phyloP scores from a whole-genome alignment of 257 asterid genomes.

The Solanum chaucha region DNA sequence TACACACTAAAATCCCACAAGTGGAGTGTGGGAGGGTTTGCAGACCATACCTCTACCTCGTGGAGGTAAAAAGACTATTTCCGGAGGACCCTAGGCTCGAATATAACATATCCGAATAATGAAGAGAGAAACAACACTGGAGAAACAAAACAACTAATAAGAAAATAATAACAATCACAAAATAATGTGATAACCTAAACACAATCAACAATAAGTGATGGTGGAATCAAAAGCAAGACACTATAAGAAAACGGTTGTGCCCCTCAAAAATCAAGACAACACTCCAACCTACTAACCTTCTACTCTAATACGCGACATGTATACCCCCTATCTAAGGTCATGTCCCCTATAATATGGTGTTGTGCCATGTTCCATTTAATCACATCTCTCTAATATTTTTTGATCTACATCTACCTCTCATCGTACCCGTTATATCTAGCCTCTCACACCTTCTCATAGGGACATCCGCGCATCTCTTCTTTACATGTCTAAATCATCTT shows the following conservation, averaged over 20 bases:
- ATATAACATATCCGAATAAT: neutral
- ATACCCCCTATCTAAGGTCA: neutral
- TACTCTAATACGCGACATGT: neutral
- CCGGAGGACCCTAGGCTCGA: neutral
- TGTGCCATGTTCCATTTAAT: neutral
- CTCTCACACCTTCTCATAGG: too few species aligned
- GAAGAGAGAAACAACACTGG: neutral
- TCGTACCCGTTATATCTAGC: too few species aligned
- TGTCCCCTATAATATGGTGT: neutral
- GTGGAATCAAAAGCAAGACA: neutral
- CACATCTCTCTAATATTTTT: too few species aligned
- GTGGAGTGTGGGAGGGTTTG: neutral
- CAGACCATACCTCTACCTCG: neutral
- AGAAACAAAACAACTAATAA: too few species aligned
- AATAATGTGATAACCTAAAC: neutral
- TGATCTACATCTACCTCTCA: too few species aligned
- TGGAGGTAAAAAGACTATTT: neutral
- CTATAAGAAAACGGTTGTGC: neutral
- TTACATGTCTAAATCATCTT: too few species aligned
- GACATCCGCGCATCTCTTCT: too few species aligned
- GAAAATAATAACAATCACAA: neutral
- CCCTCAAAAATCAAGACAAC: neutral
- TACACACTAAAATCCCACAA: neutral
- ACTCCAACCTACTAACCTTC: neutral
- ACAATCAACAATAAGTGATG: neutral